Percentiles rank a stretch among this genome's conserved stretches.
Evolutionary conservation across 768 basidiomycete genomes (phyloP).

Genomic region (Calocybe gangraenosa): DNA sequence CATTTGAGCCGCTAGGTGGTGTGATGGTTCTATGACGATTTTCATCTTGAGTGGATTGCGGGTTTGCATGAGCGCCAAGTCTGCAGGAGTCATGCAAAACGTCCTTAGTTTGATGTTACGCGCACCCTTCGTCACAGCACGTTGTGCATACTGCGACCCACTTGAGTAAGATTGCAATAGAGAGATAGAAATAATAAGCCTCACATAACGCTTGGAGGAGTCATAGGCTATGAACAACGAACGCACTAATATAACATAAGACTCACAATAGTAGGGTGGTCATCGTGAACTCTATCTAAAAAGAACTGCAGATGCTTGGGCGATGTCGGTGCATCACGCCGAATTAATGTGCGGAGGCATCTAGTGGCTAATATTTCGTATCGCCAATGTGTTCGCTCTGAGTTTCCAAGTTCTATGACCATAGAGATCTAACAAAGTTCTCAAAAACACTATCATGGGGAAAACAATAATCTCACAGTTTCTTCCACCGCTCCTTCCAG

Average conservation of each 20-base stretch:
- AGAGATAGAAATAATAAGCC: constrained; percentile 13
- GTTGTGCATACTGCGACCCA: constrained; percentile 56
- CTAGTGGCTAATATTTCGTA: constrained; percentile 70
- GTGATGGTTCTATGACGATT: constrained; percentile 45
- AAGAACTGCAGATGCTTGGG: constrained; percentile 51
- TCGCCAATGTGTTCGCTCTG: constrained; percentile 70
- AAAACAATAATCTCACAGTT: constrained; percentile 22
- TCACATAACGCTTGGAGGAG: constrained; percentile 51
- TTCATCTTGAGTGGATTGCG: constrained; percentile 63
- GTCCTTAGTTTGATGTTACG: constrained; percentile 82
- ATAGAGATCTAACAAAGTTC: constrained; percentile 26
- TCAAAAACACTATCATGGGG: background rate
- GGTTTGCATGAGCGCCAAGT: constrained; percentile 57
- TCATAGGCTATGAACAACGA: constrained; percentile 6
- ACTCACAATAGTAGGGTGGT: constrained; percentile 63
- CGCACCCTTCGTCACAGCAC: constrained; percentile 72
- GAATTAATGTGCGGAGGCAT: constrained; percentile 62
- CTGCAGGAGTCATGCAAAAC: constrained; percentile 48
- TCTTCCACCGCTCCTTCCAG: constrained; percentile 37
- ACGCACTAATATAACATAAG: background rate
- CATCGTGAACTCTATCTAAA: constrained; percentile 54
- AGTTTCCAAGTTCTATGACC: constrained; percentile 56
- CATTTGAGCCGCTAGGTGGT: constrained; percentile 50
- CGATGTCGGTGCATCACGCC: constrained; percentile 55
- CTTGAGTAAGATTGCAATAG: constrained; percentile 3